Conservation (phyloP, 768 basidiomycete species). For the Saitozyma sp. region DNA sequence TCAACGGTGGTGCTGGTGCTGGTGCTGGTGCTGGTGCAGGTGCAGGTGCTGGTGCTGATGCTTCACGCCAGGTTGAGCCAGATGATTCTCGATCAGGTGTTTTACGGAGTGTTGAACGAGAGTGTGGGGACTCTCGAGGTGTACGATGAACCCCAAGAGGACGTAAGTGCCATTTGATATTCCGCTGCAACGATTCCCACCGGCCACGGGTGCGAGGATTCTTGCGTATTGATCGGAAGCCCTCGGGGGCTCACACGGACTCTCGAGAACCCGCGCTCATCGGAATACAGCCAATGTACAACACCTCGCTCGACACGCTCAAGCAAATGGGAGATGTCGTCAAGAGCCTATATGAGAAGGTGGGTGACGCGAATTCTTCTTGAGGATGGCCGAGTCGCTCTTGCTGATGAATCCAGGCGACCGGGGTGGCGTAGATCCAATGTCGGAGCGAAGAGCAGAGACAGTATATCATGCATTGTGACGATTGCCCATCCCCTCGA, state of each 20-base stretch:
- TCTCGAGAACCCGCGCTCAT: neutral
- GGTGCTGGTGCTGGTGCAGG: slow-evolving; percentile 83
- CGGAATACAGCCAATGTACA: slow-evolving; percentile 70
- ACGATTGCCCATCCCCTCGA: neutral
- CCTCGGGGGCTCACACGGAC: neutral
- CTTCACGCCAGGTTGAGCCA: slow-evolving; percentile 70
- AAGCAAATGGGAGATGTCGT: slow-evolving; percentile 93
- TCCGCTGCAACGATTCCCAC: too few species aligned
- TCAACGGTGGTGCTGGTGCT: slow-evolving; percentile 80
- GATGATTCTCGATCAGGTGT: slow-evolving; percentile 95
- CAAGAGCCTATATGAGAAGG: slow-evolving; percentile 86
- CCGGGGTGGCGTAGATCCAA: slow-evolving; percentile 5
- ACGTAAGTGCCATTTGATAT: slow-evolving; percentile 46
- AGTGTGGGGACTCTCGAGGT: slow-evolving; percentile 86
- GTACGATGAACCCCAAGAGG: slow-evolving; percentile 81
- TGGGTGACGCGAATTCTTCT: slow-evolving; percentile 10
- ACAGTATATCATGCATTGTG: slow-evolving; percentile 9
- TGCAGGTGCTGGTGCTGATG: slow-evolving; percentile 2
- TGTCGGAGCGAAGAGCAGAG: neutral
- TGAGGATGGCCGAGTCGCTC: too few species aligned
- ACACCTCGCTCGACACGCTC: slow-evolving; percentile 82
- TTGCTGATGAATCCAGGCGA: neutral
- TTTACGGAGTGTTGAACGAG: slow-evolving; percentile 95
- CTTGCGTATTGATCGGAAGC: neutral
- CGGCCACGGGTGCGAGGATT: too few species aligned